These are phyloP conservation scores for Solanum gracilifrons DNA, from an alignment of 257 asterid genomes.

Conservation along the genomic window DNA sequence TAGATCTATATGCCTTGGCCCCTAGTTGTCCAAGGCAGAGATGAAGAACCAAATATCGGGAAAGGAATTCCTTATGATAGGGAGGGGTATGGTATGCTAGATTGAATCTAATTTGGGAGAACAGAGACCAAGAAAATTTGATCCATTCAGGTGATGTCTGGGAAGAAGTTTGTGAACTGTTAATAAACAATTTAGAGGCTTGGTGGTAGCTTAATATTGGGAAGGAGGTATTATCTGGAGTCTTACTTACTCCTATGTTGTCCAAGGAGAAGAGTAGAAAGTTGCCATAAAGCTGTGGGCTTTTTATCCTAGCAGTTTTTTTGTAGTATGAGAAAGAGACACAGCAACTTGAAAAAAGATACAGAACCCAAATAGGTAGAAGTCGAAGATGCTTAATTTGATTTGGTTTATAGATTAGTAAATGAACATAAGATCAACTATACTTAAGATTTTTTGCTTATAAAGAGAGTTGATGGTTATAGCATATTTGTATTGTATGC, in stretches of 20 bases:
- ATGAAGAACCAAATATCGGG: background rate
- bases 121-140: background rate
- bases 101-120: background rate
- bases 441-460: too few species aligned
- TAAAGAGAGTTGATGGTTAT: too few species aligned
- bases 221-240: background rate
- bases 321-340: too few species aligned
- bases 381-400: too few species aligned
- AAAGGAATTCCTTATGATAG: background rate
- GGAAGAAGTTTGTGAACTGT: background rate
- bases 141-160: background rate
- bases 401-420: too few species aligned
- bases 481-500: background rate
- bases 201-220: background rate
- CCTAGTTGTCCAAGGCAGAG: background rate
- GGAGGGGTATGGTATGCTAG: background rate
- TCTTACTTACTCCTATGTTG: background rate
- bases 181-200: too few species aligned
- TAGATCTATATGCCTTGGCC: background rate
- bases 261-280: too few species aligned
- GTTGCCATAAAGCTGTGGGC: too few species aligned
- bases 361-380: too few species aligned
- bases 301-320: too few species aligned
- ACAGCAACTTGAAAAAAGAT: too few species aligned
- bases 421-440: too few species aligned